These are phyloP conservation scores for Saprolegnia diclina DNA, from an alignment of 352 stramenopile genomes.

Conservation along the genomic window DNA sequence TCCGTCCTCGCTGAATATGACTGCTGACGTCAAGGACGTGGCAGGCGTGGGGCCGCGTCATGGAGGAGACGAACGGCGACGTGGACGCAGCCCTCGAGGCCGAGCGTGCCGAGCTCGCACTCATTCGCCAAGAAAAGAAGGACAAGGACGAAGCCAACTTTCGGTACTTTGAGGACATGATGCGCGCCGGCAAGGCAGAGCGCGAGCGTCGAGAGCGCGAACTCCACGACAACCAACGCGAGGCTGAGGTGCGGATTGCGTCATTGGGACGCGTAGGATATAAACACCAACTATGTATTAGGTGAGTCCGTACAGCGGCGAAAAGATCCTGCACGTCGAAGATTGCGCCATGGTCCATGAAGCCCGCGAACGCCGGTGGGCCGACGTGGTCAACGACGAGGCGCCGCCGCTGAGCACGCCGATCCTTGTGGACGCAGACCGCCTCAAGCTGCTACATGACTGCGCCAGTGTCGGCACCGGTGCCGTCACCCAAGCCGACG, in stretches of 20 bases:
- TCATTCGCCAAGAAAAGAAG: constrained; percentile 81
- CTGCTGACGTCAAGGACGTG: constrained; percentile 13
- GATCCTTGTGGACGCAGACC: constrained; percentile 47
- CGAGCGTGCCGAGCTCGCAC: constrained; percentile 79
- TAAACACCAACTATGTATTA: constrained; percentile 31
- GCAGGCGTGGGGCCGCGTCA: constrained; percentile 59
- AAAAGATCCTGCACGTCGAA: constrained; percentile 56
- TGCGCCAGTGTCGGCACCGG: constrained; percentile 56
- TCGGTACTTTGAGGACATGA: constrained; percentile 82
- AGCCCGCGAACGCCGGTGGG: constrained; percentile 62
- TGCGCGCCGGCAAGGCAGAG: constrained; percentile 48
- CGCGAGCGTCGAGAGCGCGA: constrained; percentile 49
- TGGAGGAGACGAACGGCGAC: constrained; percentile 59
- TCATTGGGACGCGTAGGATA: neutral
- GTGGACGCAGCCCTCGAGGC: constrained; percentile 76
- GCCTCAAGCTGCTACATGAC: constrained; percentile 61
- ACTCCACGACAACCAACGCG: constrained; percentile 24
- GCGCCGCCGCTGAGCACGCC: constrained; percentile 9
- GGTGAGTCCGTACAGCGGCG: constrained; percentile 61
- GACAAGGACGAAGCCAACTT: constrained; percentile 83
- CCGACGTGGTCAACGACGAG: constrained; percentile 45
- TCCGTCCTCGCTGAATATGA: too few species aligned
- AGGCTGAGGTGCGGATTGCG: neutral
- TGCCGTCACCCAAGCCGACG: constrained; percentile 33
- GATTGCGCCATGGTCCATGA: constrained; percentile 56